Evolutionary conservation across 352 stramenopile genomes (phyloP).

Genomic region (Phytophthora crassamura): DNA sequence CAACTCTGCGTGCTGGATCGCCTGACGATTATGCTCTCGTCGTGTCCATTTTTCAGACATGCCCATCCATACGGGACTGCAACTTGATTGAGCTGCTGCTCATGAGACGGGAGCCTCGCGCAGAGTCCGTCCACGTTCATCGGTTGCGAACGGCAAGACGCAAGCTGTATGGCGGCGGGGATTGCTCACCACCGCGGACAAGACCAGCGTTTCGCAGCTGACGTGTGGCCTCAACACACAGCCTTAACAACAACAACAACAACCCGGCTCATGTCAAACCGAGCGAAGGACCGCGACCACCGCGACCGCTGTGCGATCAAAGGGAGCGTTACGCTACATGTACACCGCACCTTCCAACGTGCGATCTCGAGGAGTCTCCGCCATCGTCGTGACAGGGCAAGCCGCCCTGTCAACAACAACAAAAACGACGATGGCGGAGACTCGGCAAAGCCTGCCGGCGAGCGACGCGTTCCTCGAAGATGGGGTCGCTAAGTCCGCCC

Average conservation of each 20-base stretch:
- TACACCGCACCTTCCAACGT: conserved; percentile 11
- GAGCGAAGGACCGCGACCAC: neutral
- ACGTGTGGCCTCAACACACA: neutral
- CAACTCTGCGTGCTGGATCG: conserved; percentile 4
- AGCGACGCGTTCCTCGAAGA: neutral
- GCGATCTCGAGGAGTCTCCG: conserved; percentile 19
- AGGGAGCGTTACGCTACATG: neutral
- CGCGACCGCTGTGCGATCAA: no score
- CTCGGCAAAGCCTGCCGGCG: neutral
- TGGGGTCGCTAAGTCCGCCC: conserved; percentile 16
- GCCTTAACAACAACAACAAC: no score
- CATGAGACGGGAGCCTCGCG: conserved; percentile 17
- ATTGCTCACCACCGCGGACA: neutral
- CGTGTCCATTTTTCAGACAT: conserved; percentile 38
- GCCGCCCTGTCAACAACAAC: conserved; percentile 14
- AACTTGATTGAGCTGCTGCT: conserved; percentile 28
- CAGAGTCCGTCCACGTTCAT: conserved; percentile 14
- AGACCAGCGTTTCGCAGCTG: conserved; percentile 4
- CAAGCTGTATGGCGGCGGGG: neutral
- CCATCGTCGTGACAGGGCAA: no score
- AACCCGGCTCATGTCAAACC: conserved; percentile 7
- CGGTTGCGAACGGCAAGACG: conserved; percentile 27
- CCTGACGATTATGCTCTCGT: conserved; percentile 19
- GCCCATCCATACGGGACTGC: neutral
- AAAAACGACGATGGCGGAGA: conserved; percentile 25